Percentiles rank a stretch among this genome's conserved stretches.
Conservation (phyloP, 78 protist species). For the Chrysochromulina parva region DNA sequence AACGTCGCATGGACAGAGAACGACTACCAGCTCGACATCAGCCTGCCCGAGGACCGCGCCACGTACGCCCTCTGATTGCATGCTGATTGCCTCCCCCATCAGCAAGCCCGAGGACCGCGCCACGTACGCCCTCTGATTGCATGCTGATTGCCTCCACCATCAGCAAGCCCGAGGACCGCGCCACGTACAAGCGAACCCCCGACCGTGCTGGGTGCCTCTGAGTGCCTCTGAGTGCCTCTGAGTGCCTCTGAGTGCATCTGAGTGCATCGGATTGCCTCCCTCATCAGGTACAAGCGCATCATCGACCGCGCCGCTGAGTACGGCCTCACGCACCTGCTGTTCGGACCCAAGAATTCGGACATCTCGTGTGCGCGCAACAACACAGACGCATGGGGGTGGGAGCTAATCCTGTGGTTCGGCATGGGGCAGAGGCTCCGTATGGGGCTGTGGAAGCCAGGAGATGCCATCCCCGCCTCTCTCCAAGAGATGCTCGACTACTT, state of each 20-base stretch:
- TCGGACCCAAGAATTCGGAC: background rate
- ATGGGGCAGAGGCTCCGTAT: conserved; percentile 26
- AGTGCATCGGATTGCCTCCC: no score
- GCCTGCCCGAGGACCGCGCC: background rate
- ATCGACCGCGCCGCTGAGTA: conserved; percentile 19
- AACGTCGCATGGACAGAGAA: conserved; percentile 25
- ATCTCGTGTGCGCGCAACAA: background rate
- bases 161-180: background rate
- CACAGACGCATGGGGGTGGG: conserved; percentile 52
- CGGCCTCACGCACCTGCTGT: conserved; percentile 3
- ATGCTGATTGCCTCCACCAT: no score
- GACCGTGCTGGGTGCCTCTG: no score
- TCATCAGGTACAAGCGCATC: conserved; percentile 46
- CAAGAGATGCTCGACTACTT: background rate
- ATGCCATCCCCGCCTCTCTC: background rate
- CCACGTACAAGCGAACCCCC: no score
- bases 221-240: no score
- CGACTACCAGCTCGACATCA: conserved; percentile 39
- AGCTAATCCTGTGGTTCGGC: conserved; percentile 24
- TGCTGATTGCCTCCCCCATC: no score
- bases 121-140: background rate
- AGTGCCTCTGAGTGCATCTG: no score
- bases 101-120: background rate
- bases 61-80: conserved; percentile 5
- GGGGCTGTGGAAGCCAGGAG: background rate